A percentile compares a stretch with the other conserved stretches of the same genome.
Evolutionary conservation across 345 rosid species (phyloP).

Genomic region (Acer campestre): DNA sequence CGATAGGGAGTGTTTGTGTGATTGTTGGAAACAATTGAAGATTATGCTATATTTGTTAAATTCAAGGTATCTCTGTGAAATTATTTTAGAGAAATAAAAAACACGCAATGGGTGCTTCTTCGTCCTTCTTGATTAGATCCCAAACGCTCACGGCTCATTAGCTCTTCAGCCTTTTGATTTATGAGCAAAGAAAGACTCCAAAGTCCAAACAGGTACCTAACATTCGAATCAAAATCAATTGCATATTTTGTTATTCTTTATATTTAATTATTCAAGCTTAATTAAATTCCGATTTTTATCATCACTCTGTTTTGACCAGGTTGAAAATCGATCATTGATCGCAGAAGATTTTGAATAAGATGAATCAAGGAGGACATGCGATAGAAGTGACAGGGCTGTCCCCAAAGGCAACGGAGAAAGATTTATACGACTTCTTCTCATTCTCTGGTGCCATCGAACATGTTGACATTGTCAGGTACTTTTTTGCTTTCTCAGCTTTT

Average conservation of each 20-base stretch:
- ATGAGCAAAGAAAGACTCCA: not conserved
- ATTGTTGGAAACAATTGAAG: too few relatives aligned
- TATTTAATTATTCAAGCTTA: not conserved
- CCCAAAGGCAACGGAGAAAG: conserved; percentile 62
- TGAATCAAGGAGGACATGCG: conserved; percentile 52
- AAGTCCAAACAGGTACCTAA: not conserved
- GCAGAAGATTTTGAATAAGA: conserved; percentile 26
- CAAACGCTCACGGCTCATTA: too few relatives aligned
- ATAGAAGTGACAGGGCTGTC: conserved; percentile 78
- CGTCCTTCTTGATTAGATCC: not conserved
- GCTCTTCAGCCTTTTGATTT: not conserved
- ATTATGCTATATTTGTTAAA: too few relatives aligned
- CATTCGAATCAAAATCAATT: too few relatives aligned
- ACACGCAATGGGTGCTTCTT: not conserved
- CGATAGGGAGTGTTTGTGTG: too few relatives aligned
- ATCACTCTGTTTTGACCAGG: not conserved
- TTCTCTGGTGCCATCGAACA: conserved; percentile 63
- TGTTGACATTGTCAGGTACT: conserved; percentile 66
- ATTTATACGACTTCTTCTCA: conserved; percentile 70
- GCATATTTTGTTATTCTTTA: too few relatives aligned
- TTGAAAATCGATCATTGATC: not conserved
- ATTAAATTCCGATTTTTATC: not conserved
- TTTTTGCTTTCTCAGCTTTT: not conserved
- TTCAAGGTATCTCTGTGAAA: too few relatives aligned
- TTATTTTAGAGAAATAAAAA: too few relatives aligned